Conservation (phyloP, 2,329 filamentous ascomycete species). For the Paraphoma sp. region DNA sequence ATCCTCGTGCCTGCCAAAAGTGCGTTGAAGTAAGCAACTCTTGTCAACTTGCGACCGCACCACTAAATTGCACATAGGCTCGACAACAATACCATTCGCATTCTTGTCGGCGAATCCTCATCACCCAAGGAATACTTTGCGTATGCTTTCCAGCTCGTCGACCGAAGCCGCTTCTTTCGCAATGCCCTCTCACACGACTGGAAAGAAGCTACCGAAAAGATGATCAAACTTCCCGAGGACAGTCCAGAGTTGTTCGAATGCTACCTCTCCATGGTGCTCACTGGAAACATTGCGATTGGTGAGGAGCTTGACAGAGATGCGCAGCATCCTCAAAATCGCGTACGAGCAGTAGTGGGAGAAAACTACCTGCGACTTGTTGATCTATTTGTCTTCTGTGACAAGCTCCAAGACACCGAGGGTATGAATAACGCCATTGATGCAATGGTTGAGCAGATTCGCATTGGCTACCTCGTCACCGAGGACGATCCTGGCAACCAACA, state of each 20-base stretch:
- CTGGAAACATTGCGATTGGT: too few species aligned
- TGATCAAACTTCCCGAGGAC: not conserved
- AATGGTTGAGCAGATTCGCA: not conserved
- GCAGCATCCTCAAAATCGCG: too few species aligned
- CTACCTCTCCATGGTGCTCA: too few species aligned
- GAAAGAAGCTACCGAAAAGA: not conserved
- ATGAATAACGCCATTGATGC: not conserved
- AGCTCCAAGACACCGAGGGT: not conserved
- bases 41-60: too few species aligned
- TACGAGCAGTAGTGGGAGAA: too few species aligned
- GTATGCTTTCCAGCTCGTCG: not conserved
- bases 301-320: too few species aligned
- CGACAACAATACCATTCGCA: not conserved
- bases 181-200: not conserved
- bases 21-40: too few species aligned
- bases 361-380: not conserved
- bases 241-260: not conserved
- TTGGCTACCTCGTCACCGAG: too few species aligned
- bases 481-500: too few species aligned
- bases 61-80: too few species aligned
- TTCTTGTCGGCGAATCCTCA: not conserved
- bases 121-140: not conserved
- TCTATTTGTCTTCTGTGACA: not conserved
- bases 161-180: not conserved
- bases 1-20: too few species aligned